Evolutionary conservation across 768 basidiomycete species (phyloP).

Genomic region (Hypsizygus marmoreus): DNA sequence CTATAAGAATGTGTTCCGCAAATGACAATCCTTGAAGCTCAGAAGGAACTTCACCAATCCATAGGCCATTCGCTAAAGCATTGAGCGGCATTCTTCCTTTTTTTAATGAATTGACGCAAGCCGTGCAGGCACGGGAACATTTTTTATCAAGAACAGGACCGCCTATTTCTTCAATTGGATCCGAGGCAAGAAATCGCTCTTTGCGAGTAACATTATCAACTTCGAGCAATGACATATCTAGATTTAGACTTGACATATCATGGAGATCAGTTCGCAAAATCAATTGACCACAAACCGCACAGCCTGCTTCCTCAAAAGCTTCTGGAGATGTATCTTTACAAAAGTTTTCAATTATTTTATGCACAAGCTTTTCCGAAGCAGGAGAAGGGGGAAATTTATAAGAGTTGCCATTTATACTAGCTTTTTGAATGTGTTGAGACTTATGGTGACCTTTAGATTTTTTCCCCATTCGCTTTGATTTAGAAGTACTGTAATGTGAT

Average conservation of each 20-base stretch:
- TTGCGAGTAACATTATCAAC: conserved; percentile 2
- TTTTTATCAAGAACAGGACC: conserved; percentile 22
- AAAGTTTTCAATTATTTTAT: not conserved
- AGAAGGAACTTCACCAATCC: conserved; percentile 34
- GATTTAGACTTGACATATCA: not conserved
- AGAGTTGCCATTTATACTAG: no score
- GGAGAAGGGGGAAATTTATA: conserved; percentile 1
- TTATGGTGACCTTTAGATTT: no score
- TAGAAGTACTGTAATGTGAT: no score
- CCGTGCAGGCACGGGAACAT: conserved; percentile 26
- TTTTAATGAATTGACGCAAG: conserved; percentile 17
- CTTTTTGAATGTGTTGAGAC: no score
- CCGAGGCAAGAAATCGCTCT: not conserved
- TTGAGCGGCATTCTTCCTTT: conserved; percentile 12
- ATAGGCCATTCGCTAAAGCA: conserved; percentile 32
- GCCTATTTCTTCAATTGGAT: not conserved
- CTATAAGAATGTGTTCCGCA: conserved; percentile 26
- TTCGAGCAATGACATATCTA: not conserved
- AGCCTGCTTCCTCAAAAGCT: conserved; percentile 26
- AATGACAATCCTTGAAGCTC: conserved; percentile 23
- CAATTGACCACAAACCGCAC: conserved; percentile 30
- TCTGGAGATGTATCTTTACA: not conserved
- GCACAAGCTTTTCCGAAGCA: not conserved
- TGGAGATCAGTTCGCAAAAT: not conserved
- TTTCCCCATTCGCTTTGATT: no score